Conservation (phyloP, 305 asterid genomes). For the Solanum hybrid region DNA sequence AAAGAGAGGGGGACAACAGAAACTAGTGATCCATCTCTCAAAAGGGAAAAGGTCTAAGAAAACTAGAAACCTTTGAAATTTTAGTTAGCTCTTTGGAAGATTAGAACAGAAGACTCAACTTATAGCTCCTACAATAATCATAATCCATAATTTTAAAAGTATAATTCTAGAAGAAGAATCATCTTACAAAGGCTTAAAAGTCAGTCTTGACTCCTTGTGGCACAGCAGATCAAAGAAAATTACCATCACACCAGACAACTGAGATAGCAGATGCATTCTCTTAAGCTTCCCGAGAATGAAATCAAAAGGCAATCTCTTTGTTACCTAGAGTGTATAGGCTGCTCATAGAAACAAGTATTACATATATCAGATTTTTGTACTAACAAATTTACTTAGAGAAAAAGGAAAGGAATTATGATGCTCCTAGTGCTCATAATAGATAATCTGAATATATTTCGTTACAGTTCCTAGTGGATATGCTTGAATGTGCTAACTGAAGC, state of each 20-base stretch:
- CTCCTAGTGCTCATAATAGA: not conserved
- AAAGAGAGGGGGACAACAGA: not conserved
- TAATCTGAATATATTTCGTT: not conserved
- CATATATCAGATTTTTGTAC: not conserved
- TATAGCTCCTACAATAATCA: not conserved
- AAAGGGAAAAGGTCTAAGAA: not conserved
- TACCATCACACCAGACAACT: not conserved
- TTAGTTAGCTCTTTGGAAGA: not conserved
- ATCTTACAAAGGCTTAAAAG: not conserved
- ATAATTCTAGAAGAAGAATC: not conserved
- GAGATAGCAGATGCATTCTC: not conserved
- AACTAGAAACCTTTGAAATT: not conserved
- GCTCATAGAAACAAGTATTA: not conserved
- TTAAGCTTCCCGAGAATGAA: not conserved
- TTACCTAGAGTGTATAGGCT: not conserved
- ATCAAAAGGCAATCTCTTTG: not conserved
- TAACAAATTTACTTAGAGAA: not conserved
- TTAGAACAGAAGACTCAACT: not conserved
- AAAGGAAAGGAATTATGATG: not conserved
- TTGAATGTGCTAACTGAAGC: not conserved
- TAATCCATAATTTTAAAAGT: not conserved
- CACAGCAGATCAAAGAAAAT: not conserved
- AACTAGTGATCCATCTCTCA: not conserved
- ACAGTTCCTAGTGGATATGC: not conserved
- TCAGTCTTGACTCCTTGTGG: conserved; percentile 1